Base-by-base conservation (phyloP, 805 yeast species). In the Peterozyma xylosa region DNA sequence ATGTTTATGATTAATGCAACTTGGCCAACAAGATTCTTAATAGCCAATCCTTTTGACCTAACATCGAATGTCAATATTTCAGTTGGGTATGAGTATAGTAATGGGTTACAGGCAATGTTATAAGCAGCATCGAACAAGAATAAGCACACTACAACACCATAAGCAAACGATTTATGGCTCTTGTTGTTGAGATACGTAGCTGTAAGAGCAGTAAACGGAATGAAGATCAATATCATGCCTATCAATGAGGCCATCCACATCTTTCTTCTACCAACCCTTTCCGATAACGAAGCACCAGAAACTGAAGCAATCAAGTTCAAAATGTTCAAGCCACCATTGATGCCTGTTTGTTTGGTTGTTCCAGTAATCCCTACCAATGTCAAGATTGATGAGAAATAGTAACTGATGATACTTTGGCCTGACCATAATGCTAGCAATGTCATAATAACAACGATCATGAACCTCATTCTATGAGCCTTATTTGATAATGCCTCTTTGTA, bases 311-410 rank as follows among this genome's bases (percentile, higher is more conserved):
- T 35, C 39, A 58, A 48, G 45, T 54, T 54, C 36, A 48, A 44
- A 18, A 47, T 39, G 39, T 54, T 55, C 41, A 56, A 36, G 11
- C 48, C 48, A 42, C 54, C 37, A 46, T 63, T 66, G 37, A 64
- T 58, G 33, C 53, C 48, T 37, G 53, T 53, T 42, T 54, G 53
- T 30, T 45, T 53, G 46, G 53, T 48, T 11, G 56, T 51, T 5
- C 52, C 45, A 9, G 51, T 47, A 40, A 53, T 50, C 32, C 59
- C 60, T 7, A 59, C 59, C 30, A 54, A 50, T 2, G 48, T 52
- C 35, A 57, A 45, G 47, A 68, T 30, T 41, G 67, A 60, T 45
- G 67, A 70, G 5, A 55, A 37, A 54, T 69, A 71, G 5, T 54
- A 51, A 34, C 57, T 54, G 13, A 51, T 51, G 45, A 58, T 51